phyloP scores from a whole-genome alignment of 108 stramenopile genomes.

The Skeletonema potamos region DNA sequence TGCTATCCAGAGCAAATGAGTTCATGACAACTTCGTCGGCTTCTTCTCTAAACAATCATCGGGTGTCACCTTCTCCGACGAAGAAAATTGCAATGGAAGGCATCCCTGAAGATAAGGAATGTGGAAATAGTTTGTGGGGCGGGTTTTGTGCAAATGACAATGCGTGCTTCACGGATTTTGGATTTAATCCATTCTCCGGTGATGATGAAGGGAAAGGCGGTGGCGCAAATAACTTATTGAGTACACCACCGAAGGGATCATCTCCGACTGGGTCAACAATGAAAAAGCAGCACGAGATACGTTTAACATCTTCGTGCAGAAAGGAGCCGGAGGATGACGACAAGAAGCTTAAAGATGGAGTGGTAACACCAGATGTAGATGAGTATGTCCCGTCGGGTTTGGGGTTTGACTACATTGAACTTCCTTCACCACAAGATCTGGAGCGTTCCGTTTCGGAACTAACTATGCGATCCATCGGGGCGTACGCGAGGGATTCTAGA shows the following conservation, averaged over 20 bases:
- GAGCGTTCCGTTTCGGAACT: constrained; percentile 73
- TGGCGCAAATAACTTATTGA: not conserved
- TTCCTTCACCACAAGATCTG: constrained; percentile 17
- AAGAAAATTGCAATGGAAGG: not conserved
- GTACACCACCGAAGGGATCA: not conserved
- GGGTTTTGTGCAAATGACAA: not conserved
- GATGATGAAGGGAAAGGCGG: not conserved
- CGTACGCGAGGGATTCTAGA: constrained; percentile 16
- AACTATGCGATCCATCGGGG: constrained; percentile 73
- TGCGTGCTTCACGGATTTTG: not conserved
- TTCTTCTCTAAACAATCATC: not conserved
- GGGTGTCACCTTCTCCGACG: constrained; percentile 1
- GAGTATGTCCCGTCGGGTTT: not conserved
- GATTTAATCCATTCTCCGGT: not conserved
- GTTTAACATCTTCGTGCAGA: not conserved
- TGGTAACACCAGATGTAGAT: constrained; percentile 3
- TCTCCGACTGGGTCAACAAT: not conserved
- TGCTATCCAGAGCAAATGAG: not conserved
- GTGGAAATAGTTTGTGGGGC: not conserved
- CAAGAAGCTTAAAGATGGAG: not conserved
- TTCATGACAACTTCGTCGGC: not conserved
- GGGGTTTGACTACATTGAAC: not conserved
- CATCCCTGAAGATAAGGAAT: not conserved
- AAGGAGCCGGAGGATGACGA: not conserved
- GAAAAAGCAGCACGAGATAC: not conserved